Base-by-base conservation (phyloP, 2,329 filamentous ascomycete species). In the Fusarium euwallaceae region DNA sequence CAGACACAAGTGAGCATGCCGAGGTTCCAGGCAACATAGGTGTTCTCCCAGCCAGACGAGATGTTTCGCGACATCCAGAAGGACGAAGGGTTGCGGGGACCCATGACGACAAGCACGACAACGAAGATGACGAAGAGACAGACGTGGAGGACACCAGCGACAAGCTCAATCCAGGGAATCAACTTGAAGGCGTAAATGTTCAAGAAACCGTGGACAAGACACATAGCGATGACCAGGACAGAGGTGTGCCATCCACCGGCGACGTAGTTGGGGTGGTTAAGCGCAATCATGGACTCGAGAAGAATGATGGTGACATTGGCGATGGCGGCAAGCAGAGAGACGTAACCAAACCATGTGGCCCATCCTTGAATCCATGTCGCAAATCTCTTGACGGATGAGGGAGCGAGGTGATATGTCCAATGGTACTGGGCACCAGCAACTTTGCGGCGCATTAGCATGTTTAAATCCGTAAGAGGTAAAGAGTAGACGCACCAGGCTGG, bases 251-350 rank as follows among this genome's bases (percentile, higher is more conserved):
- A 78, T 14, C 76, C 76, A 1, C 76, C 76, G 20, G 76, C 67
- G 9, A 72, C 61, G 17, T 78, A 78, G 29, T 29, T 45, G 6
- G 73, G 69, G 61, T 78, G 67, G 61, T 78, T 78, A 20, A 78
- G 77, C 6, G 61, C 48, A 32, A 78, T 77, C 74, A 78, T 78
- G 0, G 76, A 77, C 53, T 78, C 76, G n/a, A 78, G 71, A 77
- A 65, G n/a, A 78, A 78, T 78, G 14, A 78, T 76, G 1, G 76
- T 78, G 34, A 78, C 76, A 12, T 78, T 78, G 11, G 76, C 76
- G 3, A 78, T 78, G 6, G 73, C 76, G 2, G 76, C 76, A 9
- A 78, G 43, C 4, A 78, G 56, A 2, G 76, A 78, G 1, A 78
- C 58, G 11, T 78, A 78, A 6, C 76, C 76, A 2, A 78, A 78